These are phyloP conservation scores for Boletus rubroflammeus DNA, from an alignment of 768 basidiomycete species.

Conservation along the genomic window DNA sequence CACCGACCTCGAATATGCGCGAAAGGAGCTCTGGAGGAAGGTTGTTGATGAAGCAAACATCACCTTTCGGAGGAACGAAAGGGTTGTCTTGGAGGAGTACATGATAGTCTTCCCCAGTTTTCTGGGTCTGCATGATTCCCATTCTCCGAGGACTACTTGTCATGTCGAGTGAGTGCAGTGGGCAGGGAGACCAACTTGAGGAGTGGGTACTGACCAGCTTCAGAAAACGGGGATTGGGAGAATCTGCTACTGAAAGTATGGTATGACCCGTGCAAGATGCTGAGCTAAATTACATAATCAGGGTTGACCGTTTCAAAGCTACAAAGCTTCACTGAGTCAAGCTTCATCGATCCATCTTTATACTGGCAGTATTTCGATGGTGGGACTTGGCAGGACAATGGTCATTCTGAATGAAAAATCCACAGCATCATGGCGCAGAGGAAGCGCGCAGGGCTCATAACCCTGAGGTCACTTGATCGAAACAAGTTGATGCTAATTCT, in stretches of 20 bases:
- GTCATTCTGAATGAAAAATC: too few relatives aligned
- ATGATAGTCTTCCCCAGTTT: not conserved
- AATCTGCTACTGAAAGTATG: not conserved
- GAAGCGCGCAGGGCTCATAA: constrained; percentile 49
- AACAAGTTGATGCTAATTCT: constrained; percentile 39
- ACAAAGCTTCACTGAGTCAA: too few relatives aligned
- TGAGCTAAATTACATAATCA: too few relatives aligned
- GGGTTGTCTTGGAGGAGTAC: constrained; percentile 43
- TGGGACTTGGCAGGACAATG: too few relatives aligned
- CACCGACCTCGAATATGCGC: constrained; percentile 51
- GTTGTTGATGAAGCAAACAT: constrained; percentile 45
- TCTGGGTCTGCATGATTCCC: constrained; percentile 2
- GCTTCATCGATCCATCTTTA: too few relatives aligned
- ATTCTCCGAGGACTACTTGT: not conserved
- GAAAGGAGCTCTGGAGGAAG: constrained; percentile 57
- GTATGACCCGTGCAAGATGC: too few relatives aligned
- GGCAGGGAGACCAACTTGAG: not conserved
- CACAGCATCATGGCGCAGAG: constrained; percentile 48
- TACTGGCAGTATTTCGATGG: too few relatives aligned
- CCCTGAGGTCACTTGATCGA: constrained; percentile 49
- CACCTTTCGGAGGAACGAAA: constrained; percentile 41
- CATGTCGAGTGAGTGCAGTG: not conserved
- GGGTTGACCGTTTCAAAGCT: too few relatives aligned
- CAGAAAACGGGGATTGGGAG: not conserved
- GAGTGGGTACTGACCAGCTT: not conserved